Percentiles rank a stretch among this genome's conserved stretches.
These are phyloP conservation scores for Termitomyces sp. DNA, from an alignment of 768 basidiomycete species.

Conservation along the genomic window DNA sequence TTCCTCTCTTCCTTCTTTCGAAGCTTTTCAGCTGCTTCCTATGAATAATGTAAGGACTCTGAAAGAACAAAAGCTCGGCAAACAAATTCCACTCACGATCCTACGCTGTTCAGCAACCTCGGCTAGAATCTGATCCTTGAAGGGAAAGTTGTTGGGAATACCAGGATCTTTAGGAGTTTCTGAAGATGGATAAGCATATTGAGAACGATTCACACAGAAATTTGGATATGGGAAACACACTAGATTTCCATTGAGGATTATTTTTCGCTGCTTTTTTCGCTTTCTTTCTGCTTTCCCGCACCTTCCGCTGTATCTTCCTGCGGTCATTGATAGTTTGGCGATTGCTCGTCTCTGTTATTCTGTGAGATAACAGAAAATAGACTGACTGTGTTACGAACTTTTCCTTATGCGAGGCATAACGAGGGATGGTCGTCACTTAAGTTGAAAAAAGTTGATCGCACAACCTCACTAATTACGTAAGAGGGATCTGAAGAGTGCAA, in stretches of 20 bases:
- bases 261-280: conserved; percentile 68
- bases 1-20: conserved; percentile 61
- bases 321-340: conserved; percentile 70
- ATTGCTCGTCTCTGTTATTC: conserved; percentile 71
- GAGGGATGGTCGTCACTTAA: background rate
- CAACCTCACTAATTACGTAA: background rate
- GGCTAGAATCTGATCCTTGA: conserved; percentile 90
- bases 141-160: conserved; percentile 89
- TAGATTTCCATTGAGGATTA: conserved; percentile 83
- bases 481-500: too few relatives aligned
- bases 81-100: conserved; percentile 37
- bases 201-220: background rate
- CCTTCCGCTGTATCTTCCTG: conserved; percentile 68
- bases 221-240: conserved; percentile 36
- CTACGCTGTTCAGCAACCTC: conserved; percentile 82
- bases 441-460: background rate
- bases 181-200: conserved; percentile 19
- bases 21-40: conserved; percentile 79
- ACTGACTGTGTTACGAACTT: conserved; percentile 5
- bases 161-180: conserved; percentile 87
- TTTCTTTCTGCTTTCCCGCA: conserved; percentile 74
- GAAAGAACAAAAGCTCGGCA: background rate
- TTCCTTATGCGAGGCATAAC: conserved; percentile 14
- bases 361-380: background rate
- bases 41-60: conserved; percentile 1